phyloP scores from a whole-genome alignment of 805 yeast species.

The Starmerella cellae region DNA sequence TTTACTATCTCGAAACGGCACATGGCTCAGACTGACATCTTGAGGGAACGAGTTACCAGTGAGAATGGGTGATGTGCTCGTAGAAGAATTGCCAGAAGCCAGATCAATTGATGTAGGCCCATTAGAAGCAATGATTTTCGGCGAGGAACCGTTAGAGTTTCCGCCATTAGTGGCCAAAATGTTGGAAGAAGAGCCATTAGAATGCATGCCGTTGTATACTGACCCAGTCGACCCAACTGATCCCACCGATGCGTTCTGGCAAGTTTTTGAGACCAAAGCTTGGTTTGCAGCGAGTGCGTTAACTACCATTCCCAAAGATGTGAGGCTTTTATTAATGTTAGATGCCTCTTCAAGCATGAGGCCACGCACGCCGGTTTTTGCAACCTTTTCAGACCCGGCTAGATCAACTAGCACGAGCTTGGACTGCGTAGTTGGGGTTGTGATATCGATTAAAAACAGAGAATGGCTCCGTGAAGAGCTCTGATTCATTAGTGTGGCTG shows the following conservation, averaged over 20 bases:
- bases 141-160: not conserved
- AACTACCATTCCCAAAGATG: constrained; percentile 69
- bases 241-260: not conserved
- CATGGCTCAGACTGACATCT: constrained; percentile 47
- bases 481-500: constrained; percentile 54
- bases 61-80: not conserved
- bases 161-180: not conserved
- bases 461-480: constrained; percentile 73
- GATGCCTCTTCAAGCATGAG: constrained; percentile 69
- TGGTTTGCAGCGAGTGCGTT: constrained; percentile 61
- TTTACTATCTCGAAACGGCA: constrained; percentile 68
- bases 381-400: constrained; percentile 76
- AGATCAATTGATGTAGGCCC: not conserved
- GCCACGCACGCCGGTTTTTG: constrained; percentile 66
- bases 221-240: not conserved
- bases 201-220: not conserved
- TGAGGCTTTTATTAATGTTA: constrained; percentile 64
- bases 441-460: constrained; percentile 53
- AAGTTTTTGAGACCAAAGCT: not conserved
- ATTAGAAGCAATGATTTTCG: not conserved
- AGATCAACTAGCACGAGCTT: constrained; percentile 65
- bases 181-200: not conserved
- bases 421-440: constrained; percentile 46
- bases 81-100: not conserved
- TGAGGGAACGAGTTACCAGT: not conserved